Conservation (phyloP, 2,329 filamentous ascomycete genomes). For the Ophiocordyceps unilateralis region DNA sequence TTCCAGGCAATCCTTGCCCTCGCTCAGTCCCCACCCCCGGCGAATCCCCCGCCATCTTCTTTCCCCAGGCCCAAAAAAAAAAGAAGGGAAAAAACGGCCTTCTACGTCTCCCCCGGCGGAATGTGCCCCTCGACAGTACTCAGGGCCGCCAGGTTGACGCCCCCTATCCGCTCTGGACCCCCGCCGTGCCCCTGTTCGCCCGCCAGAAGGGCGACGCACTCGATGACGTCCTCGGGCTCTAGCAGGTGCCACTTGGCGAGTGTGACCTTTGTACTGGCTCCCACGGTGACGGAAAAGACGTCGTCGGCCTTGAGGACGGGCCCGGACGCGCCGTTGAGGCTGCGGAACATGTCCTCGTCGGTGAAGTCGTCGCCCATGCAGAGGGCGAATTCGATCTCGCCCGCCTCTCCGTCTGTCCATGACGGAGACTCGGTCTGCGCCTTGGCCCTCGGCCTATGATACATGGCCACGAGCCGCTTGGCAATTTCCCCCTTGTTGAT, state of each 20-base stretch:
- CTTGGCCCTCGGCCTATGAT: conserved; percentile 35
- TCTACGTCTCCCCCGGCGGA: conserved; percentile 12
- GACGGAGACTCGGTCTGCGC: no score
- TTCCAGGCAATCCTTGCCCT: no score
- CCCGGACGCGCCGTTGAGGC: conserved; percentile 44
- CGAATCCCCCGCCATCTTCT: no score
- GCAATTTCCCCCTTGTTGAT: conserved; percentile 98
- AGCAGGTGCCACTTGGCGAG: conserved; percentile 79
- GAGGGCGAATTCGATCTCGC: conserved; percentile 66
- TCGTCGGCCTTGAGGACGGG: conserved; percentile 39
- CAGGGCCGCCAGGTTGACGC: conserved; percentile 38
- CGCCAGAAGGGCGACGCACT: conserved; percentile 39
- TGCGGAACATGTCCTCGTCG: conserved; percentile 92
- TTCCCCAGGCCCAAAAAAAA: no score
- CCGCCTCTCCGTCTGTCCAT: conserved; percentile 19
- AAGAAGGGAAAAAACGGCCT: no score
- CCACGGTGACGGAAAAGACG: conserved; percentile 82
- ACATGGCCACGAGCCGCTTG: conserved; percentile 62
- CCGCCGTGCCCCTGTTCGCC: conserved; percentile 22
- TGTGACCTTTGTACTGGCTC: conserved; percentile 81
- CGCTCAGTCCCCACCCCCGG: no score
- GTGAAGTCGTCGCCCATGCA: conserved; percentile 94
- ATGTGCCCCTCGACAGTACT: conserved; percentile 36
- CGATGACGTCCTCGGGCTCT: conserved; percentile 77
- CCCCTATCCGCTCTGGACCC: conserved; percentile 21